Base-by-base conservation (phyloP, 2,329 filamentous ascomycete species). In the Seiridium cupressi region DNA sequence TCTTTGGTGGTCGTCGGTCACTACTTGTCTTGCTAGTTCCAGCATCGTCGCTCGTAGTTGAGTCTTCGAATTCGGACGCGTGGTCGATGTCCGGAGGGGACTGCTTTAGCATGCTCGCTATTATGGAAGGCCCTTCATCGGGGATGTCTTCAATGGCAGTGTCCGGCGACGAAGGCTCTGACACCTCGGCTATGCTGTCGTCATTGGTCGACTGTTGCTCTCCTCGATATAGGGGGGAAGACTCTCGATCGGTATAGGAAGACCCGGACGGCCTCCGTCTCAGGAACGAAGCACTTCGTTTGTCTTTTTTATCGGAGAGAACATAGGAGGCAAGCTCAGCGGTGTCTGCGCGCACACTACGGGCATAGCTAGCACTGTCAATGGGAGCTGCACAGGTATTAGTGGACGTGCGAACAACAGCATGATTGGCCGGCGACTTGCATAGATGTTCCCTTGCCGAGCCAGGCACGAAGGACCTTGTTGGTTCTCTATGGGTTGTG, bases 251-350 rank as follows among this genome's bases (percentile, higher is more conserved):
- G 36, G 66, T 62, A 36, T 70, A 71, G 18, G 73, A 70, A 2
- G 74, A 73, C 44, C 68, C 69, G 18, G 76, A 75, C 51, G 72
- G 73, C 58, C 73, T 72, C 51, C 73, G 74, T 40, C 67, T 66
- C 49, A 85, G 74, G 61, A 86, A 82, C 8, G 78, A 76, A 4
- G 79, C 75, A 62, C 73, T 77, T 48, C 74, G 76, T 38, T 72
- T 73, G 60, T 76, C 73, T 60, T 81, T 76, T 66, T 83, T 82
- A 66, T 90, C 86, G 44, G 89, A 89, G 35, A 97, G 83, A 55
- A 92, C 88, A 72, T 93, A 92, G 18, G 86, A 92, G 48, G 93
- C 93, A 60, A 97, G 81, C 75, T 96, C 92, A 56, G 92, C 91
- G 2, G 93, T 96, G 71, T 95, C 89, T 75, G 95, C 89, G 64